Base-by-base conservation (phyloP, 352 stramenopile species). In the Phytophthora pistaciae region DNA sequence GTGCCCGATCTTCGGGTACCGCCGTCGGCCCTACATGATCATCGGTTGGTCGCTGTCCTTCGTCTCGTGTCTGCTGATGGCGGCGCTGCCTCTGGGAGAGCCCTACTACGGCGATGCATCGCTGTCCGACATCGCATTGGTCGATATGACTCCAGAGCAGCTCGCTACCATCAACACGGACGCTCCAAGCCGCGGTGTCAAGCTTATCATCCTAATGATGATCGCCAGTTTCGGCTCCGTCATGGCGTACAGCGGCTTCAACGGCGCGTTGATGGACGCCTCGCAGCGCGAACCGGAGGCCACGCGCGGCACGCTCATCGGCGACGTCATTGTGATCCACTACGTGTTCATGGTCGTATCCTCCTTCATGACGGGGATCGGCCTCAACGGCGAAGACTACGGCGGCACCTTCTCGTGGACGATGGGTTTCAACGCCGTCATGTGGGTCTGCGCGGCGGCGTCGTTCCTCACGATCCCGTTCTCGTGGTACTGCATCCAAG, bases 21-120 rank as follows among this genome's bases (percentile, higher is more conserved):
- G 83, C 13, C 71, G 87, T 8, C 87, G 87, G 42, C 82, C 87
- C 21, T 96, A 95, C 68, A 83, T 95, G 71, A 75, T 90, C 20
- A 61, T 90, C 38, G 89, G 87, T 20, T 87, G 78, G 79, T 42
- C 18, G 16, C 25, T 81, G 25, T 54, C 64, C 7, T 76, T 72
- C 56, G 23, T 69, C 16, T 59, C 55, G 13, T 76, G 78, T 33
- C 42, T 83, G 14, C 36, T 79, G 44, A 83, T 83, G 78, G 78
- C 75, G 3, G 60, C 63, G 4, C 31, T 79, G 16, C 74, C 78
- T 6, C 48, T 85, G 18, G 73, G 70, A 2, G 72, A 83, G 0
- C 78, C 78, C 29, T 85, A 79, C 56, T 85, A 80, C 59, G 33
- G 42, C 13, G 65, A 79, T 49, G 16, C 60, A 10, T 53, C 68